A percentile compares a stretch with the other conserved stretches of the same genome.
Conservation (phyloP, 2,329 filamentous ascomycete genomes). For the Aspergillus nomiae region DNA sequence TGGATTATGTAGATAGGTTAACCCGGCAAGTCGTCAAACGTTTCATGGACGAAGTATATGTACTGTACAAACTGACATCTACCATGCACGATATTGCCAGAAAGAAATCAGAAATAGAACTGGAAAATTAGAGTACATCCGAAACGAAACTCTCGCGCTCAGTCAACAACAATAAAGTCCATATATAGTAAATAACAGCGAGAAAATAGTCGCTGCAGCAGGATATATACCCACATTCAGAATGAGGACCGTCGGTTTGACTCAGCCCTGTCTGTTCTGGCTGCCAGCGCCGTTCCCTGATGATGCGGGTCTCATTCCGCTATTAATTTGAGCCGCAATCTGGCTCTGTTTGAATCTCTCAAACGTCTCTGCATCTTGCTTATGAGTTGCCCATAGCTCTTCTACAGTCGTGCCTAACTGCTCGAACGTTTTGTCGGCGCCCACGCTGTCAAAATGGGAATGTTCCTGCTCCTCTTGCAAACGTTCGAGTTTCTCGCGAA, state of each 20-base stretch:
- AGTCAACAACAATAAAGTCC: not conserved
- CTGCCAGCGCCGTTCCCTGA: conserved; percentile 10
- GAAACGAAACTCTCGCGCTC: not conserved
- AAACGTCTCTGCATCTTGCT: conserved; percentile 48
- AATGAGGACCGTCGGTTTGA: conserved; percentile 6
- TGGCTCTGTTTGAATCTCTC: conserved; percentile 48
- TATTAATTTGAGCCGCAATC: conserved; percentile 50
- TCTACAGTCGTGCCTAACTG: conserved; percentile 49
- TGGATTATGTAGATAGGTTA: not conserved
- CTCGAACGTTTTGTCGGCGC: conserved; percentile 43
- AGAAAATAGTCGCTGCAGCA: conserved; percentile 8
- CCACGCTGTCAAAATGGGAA: conserved; percentile 40
- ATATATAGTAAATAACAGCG: conserved; percentile 4
- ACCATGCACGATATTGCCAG: not conserved
- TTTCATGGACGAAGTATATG: not conserved
- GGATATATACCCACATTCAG: not conserved
- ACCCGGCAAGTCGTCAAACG: not conserved
- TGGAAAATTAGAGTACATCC: not conserved
- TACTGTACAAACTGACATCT: not conserved
- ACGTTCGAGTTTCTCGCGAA: conserved; percentile 47
- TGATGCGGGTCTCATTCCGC: conserved; percentile 31
- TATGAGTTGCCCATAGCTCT: conserved; percentile 45
- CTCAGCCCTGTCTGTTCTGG: conserved; percentile 4
- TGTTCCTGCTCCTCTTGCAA: conserved; percentile 46
- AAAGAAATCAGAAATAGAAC: not conserved